These are phyloP conservation scores for Pythium biforme DNA, from an alignment of 352 stramenopile species.

Conservation along the genomic window DNA sequence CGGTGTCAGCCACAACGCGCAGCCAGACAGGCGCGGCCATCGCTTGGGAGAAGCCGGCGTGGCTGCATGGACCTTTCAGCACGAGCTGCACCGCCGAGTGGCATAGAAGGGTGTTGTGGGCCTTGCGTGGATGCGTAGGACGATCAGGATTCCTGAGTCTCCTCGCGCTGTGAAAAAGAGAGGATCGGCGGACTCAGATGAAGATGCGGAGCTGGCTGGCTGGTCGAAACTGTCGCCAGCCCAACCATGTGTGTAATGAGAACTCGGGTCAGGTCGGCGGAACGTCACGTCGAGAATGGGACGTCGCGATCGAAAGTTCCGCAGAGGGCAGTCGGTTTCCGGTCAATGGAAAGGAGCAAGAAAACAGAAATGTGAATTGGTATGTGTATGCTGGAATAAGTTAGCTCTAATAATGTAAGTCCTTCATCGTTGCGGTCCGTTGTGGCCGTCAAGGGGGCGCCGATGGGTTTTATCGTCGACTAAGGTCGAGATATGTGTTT, in stretches of 20 bases:
- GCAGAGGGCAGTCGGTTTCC: background rate
- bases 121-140: background rate
- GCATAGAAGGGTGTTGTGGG: background rate
- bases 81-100: background rate
- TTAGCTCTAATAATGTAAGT: conserved; percentile 25
- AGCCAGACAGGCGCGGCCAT: conserved; percentile 1
- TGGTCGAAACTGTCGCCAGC: conserved; percentile 6
- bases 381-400: conserved; percentile 10
- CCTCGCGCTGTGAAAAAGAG: conserved; percentile 3
- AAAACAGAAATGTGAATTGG: background rate
- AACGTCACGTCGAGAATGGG: background rate
- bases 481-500: background rate
- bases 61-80: background rate
- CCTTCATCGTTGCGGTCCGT: conserved; percentile 7
- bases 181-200: conserved; percentile 12
- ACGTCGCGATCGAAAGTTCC: conserved; percentile 11
- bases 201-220: background rate
- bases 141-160: background rate
- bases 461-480: background rate
- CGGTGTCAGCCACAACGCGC: too few relatives aligned
- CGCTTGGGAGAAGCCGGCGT: background rate
- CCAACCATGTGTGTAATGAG: conserved; percentile 12
- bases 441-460: background rate
- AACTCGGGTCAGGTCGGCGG: background rate
- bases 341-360: background rate